phyloP scores from a whole-genome alignment of 192 early-diverging fungal species.

The Coemansia sp. region DNA sequence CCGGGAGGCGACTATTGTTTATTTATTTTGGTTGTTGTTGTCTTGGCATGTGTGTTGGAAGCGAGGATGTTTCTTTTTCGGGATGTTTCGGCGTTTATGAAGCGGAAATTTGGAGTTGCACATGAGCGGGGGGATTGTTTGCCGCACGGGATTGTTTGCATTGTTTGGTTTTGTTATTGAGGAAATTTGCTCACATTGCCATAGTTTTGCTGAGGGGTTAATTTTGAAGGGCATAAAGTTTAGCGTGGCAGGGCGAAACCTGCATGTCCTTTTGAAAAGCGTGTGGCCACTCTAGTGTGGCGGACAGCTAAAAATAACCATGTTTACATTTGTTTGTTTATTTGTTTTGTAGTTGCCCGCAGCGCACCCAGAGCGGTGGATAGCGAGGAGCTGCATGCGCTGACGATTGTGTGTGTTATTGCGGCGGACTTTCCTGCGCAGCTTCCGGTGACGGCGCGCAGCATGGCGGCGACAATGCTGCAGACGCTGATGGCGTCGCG shows the following conservation, averaged over 20 bases:
- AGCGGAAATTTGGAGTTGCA: no score
- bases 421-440: constrained; percentile 45
- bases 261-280: no score
- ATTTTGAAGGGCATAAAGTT: no score
- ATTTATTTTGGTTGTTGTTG: constrained; percentile 4
- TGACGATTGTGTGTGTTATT: constrained; percentile 52
- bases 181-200: no score
- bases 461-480: constrained; percentile 47
- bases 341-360: constrained; percentile 38
- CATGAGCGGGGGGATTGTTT: neutral
- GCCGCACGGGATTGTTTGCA: no score
- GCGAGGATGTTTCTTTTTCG: no score
- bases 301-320: constrained; percentile 8
- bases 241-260: no score
- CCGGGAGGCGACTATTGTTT: neutral
- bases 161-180: neutral
- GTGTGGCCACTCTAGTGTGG: neutral
- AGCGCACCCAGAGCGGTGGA: constrained; percentile 31
- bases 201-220: no score
- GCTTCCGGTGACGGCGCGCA: constrained; percentile 48
- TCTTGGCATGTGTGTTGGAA: neutral
- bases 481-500: constrained; percentile 26
- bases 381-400: constrained; percentile 37
- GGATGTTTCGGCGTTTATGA: no score
- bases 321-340: neutral